Evolutionary conservation across 1,139 yeast genomes (phyloP).

Genomic region (Debaryomyces sp.): DNA sequence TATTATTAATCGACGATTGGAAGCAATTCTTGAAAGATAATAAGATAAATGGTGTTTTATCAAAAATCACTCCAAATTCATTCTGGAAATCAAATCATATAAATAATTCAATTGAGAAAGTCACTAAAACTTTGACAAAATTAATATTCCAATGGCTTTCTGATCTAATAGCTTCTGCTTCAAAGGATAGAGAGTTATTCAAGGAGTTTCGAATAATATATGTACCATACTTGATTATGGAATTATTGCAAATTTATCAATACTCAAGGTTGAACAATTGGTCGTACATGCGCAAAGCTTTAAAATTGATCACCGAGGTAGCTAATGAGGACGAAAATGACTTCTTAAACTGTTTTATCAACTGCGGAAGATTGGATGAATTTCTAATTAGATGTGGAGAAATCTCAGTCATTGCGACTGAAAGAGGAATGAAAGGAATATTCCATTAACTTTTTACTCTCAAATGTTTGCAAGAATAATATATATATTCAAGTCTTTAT

Average conservation of each 20-base stretch:
- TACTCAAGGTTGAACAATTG: constrained; percentile 40
- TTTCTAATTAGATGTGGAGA: constrained; percentile 63
- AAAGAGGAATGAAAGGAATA: constrained; percentile 41
- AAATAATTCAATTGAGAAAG: constrained; percentile 42
- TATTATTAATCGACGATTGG: constrained; percentile 43
- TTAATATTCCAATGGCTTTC: constrained; percentile 40
- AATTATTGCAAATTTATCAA: constrained; percentile 58
- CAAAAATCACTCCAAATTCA: constrained; percentile 10
- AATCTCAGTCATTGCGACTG: constrained; percentile 52
- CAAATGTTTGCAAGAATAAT: background rate
- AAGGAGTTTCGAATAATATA: constrained; percentile 61
- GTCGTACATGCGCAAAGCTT: constrained; percentile 54
- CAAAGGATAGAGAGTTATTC: constrained; percentile 46
- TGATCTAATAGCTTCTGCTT: constrained; percentile 23
- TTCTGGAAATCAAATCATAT: constrained; percentile 36
- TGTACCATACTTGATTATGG: constrained; percentile 73
- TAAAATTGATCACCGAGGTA: constrained; percentile 54
- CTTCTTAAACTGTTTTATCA: constrained; percentile 53
- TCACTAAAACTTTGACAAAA: constrained; percentile 27
- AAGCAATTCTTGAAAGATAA: constrained; percentile 29
- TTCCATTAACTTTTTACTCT: constrained; percentile 16
- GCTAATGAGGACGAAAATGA: constrained; percentile 47
- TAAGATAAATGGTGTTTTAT: constrained; percentile 18
- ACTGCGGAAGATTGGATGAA: constrained; percentile 63
- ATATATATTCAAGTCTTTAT: constrained; percentile 1